Evolutionary conservation across 371 early-diverging fungal genomes (phyloP).

Genomic region (Rhizopus sp.): DNA sequence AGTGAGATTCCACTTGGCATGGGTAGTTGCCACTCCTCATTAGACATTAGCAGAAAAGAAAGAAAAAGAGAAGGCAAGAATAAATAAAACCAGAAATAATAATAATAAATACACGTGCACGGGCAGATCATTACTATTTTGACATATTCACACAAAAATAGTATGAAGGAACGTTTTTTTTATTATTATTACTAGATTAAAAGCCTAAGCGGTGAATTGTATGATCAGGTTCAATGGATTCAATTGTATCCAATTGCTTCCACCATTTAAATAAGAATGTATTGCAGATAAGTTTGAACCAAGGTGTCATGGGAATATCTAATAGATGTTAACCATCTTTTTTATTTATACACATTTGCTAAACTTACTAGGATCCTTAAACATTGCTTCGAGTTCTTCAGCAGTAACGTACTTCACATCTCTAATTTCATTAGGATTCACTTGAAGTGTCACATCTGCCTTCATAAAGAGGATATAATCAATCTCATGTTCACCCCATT

Average conservation of each 20-base stretch:
- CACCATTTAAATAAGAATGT: conserved; percentile 95
- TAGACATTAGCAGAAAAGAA: conserved; percentile 2
- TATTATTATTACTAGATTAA: conserved; percentile 13
- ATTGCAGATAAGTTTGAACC: conserved; percentile 93
- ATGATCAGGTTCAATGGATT: conserved; percentile 61
- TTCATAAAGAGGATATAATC: conserved; percentile 90
- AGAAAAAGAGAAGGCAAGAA: conserved; percentile 5
- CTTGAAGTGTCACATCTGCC: conserved; percentile 65
- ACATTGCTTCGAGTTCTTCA: conserved; percentile 75
- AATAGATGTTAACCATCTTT: too few relatives aligned
- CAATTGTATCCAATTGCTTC: conserved; percentile 78
- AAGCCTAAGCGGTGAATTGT: conserved; percentile 77
- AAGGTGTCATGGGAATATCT: conserved; percentile 85
- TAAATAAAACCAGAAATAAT: conserved; percentile 12
- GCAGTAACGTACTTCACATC: conserved; percentile 76
- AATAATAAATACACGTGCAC: neutral
- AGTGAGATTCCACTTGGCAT: conserved; percentile 32
- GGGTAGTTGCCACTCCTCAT: conserved; percentile 29
- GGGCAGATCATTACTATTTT: conserved; percentile 1
- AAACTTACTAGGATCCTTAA: conserved; percentile 60
- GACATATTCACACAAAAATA: conserved; percentile 2
- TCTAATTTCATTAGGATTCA: conserved; percentile 87
- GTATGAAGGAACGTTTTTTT: conserved; percentile 5
- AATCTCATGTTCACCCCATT: conserved; percentile 98
- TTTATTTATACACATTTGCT: neutral